Conservation (phyloP, 352 stramenopile species). For the Pythium phragmiticola region DNA sequence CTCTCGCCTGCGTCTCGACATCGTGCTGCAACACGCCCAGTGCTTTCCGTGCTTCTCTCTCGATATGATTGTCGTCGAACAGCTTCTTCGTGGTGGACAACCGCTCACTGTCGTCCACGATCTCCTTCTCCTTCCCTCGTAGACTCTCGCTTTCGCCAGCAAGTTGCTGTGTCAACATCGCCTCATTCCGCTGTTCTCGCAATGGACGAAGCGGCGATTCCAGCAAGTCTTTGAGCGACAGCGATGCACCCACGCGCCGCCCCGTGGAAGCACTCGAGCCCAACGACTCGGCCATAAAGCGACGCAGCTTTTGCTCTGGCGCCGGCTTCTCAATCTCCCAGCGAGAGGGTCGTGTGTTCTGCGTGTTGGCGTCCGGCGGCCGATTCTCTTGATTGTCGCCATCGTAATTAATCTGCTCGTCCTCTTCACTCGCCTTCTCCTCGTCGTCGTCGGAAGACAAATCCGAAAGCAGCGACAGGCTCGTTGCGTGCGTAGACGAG, state of each 20-base stretch:
- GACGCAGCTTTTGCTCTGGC: slow-evolving; percentile 14
- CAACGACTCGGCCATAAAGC: slow-evolving; percentile 12
- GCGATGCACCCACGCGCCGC: slow-evolving; percentile 2
- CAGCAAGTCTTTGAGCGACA: slow-evolving; percentile 21
- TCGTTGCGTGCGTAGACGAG: slow-evolving; percentile 9
- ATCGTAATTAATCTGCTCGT: not conserved
- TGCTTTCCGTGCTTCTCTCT: slow-evolving; percentile 11
- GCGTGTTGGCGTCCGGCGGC: not conserved
- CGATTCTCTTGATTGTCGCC: slow-evolving; percentile 17
- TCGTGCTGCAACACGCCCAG: slow-evolving; percentile 19
- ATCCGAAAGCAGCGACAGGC: slow-evolving; percentile 21
- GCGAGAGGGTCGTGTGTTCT: too few relatives aligned
- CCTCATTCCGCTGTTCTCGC: not conserved
- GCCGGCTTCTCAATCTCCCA: not conserved
- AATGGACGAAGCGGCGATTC: slow-evolving; percentile 14
- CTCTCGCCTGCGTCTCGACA: slow-evolving; percentile 22
- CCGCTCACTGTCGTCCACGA: not conserved
- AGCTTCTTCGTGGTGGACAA: not conserved
- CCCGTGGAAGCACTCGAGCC: not conserved
- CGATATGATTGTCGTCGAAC: slow-evolving; percentile 8
- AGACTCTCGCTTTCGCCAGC: slow-evolving; percentile 1
- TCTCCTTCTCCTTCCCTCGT: not conserved
- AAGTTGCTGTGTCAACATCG: not conserved
- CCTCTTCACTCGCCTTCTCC: not conserved
- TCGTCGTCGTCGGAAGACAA: slow-evolving; percentile 4